phyloP scores from a whole-genome alignment of 306 rosid genomes.

The Cyamopsis tetragonoloba region DNA sequence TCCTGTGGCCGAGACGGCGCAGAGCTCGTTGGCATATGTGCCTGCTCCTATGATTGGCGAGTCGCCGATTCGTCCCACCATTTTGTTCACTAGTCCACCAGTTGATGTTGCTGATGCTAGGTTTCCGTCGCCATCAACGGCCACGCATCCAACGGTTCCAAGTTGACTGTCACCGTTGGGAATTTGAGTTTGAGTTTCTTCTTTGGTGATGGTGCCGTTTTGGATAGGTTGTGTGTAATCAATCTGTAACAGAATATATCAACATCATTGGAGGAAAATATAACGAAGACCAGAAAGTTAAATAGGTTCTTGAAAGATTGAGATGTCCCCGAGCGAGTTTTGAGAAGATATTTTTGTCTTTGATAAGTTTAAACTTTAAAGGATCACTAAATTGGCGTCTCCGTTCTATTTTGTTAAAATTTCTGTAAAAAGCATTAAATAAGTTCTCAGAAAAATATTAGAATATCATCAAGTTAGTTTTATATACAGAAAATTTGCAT shows the following conservation, averaged over 20 bases:
- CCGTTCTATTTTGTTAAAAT: too few species aligned
- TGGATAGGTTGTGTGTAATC: conserved; percentile 59
- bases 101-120: conserved; percentile 75
- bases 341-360: too few species aligned
- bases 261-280: background rate
- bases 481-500: too few species aligned
- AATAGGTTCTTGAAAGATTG: too few species aligned
- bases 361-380: too few species aligned
- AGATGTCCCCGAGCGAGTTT: too few species aligned
- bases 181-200: conserved; percentile 24
- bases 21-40: conserved; percentile 65
- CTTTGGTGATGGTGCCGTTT: conserved; percentile 21
- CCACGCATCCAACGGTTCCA: conserved; percentile 82
- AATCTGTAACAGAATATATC: conserved; percentile 30
- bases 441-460: too few species aligned
- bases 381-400: too few species aligned
- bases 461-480: too few species aligned
- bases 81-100: conserved; percentile 68
- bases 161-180: conserved; percentile 50
- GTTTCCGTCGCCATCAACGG: conserved; percentile 57
- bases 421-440: too few species aligned
- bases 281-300: too few species aligned
- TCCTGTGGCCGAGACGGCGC: conserved; percentile 75
- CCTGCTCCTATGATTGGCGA: conserved; percentile 67
- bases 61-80: conserved; percentile 74